phyloP scores from a whole-genome alignment of 345 rosid genomes.

The Gossypium ekmanianum region DNA sequence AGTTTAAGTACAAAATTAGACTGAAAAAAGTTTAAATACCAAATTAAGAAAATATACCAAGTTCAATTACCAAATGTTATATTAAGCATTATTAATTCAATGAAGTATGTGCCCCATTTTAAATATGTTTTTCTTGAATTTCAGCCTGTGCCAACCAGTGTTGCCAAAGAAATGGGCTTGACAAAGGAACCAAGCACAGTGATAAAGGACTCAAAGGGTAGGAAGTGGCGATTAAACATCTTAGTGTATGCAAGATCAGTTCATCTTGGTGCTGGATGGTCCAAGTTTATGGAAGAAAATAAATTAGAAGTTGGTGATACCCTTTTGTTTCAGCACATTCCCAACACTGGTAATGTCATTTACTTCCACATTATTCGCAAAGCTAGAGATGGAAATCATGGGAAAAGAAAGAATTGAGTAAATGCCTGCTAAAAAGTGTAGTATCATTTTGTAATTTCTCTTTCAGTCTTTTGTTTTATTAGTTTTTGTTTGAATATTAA shows the following conservation, averaged over 20 bases:
- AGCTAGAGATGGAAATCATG: not conserved
- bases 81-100: too few relatives aligned
- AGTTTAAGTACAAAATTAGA: too few relatives aligned
- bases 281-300: not conserved
- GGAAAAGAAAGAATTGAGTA: not conserved
- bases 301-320: not conserved
- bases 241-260: not conserved
- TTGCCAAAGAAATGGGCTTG: not conserved
- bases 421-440: not conserved
- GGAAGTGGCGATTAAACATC: not conserved
- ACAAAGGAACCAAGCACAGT: not conserved
- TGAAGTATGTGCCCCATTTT: too few relatives aligned
- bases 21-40: too few relatives aligned
- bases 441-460: not conserved
- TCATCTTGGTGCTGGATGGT: constrained; percentile 1
- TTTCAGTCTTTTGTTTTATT: not conserved
- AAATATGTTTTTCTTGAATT: not conserved
- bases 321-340: constrained; percentile 8
- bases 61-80: too few relatives aligned
- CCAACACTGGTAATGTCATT: not conserved
- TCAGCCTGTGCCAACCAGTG: not conserved
- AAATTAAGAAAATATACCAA: too few relatives aligned
- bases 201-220: not conserved
- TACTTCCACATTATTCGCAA: not conserved
- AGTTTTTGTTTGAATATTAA: not conserved